Evolutionary conservation across 2,329 filamentous ascomycete genomes (phyloP).

Genomic region (Botrytis deweyae): DNA sequence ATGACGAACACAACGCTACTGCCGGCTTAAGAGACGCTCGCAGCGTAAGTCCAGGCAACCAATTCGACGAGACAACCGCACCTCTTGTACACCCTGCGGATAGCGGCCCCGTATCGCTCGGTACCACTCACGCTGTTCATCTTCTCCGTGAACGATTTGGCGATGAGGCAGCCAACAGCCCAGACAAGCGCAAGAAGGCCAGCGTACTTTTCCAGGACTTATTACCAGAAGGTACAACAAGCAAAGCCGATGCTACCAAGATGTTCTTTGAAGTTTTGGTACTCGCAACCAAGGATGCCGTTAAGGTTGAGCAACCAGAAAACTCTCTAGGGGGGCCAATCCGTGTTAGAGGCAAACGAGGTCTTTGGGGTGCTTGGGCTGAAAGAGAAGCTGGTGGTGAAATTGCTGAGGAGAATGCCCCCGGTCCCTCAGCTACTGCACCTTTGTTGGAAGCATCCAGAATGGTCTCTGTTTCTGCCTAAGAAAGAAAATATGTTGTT

Average conservation of each 20-base stretch:
- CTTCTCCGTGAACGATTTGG: slow-evolving; percentile 88
- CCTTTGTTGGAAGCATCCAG: slow-evolving; percentile 21
- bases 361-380: slow-evolving; percentile 97
- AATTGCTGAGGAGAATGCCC: slow-evolving; percentile 44
- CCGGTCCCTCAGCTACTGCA: slow-evolving; percentile 4
- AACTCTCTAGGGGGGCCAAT: slow-evolving; percentile 74
- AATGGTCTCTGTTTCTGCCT: slow-evolving; percentile 18
- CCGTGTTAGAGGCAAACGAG: slow-evolving; percentile 83
- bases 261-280: slow-evolving; percentile 99
- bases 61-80: slow-evolving; percentile 76
- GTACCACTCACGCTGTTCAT: slow-evolving; percentile 94
- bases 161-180: slow-evolving; percentile 63
- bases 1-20: slow-evolving; percentile 48
- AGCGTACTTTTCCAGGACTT: slow-evolving; percentile 89
- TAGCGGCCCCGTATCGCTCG: slow-evolving; percentile 81
- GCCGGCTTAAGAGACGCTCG: slow-evolving; percentile 40
- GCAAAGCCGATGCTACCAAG: slow-evolving; percentile 89
- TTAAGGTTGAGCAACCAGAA: slow-evolving; percentile 88
- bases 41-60: slow-evolving; percentile 50
- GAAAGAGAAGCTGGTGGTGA: slow-evolving; percentile 70
- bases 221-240: slow-evolving; percentile 77
- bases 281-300: slow-evolving; percentile 93
- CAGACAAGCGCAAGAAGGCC: slow-evolving; percentile 70
- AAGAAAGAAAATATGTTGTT: not conserved
- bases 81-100: slow-evolving; percentile 79